Evolutionary conservation across 257 asterid genomes (phyloP), one percentile per base, ranked within the genome.

Genomic region (Solanum dulcamara): DNA sequence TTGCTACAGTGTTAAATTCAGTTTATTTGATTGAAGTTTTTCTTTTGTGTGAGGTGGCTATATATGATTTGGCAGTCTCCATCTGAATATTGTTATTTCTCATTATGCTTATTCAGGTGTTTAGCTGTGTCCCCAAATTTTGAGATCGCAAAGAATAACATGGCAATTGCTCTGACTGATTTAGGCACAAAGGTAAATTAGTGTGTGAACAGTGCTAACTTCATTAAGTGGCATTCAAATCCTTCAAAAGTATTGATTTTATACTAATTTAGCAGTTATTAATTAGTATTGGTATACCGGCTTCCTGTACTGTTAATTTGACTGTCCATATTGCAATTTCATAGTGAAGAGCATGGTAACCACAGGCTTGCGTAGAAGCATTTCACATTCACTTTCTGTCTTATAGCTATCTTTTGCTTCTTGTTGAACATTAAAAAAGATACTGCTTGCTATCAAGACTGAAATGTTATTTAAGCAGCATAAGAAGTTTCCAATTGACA

Each of bases 91-190:
- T 51, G 13, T 86, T 83, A 15, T 55, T 80, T 85, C 86, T 82
- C 64, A 80, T 50, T 80, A 57, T 84, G 83, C 57, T 38, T 83
- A 81, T 86, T 70, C 93, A 97, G 99, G 94, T 97, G 99, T 89
- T 89, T 97, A 87, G 89, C 98, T 37, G 99, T 97, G 86, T 97
- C 99, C 85, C 99, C 98, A 15, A 97, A 97, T 90, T 97, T 97
- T 89, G 99, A 97, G 95, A 97, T 97, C 81, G 99, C 99, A 38
- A 97, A 97, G 91, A 97, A 95, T 87, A 97, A 97, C 92, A 97
- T 97, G 99, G 96, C 99, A 86, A 97, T 97, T 89, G 99, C 99
- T 71, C 90, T 97, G 85, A 97, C 99, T 75, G 99, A 97, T 92
- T 93, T 97, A 84, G 99, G 99, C 91, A 97, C 99, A 80, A 97